Evolutionary conservation across 208 protist genomes (phyloP), one percentile per base, ranked within the genome.

Genomic region (Naegleria lovaniensis): DNA sequence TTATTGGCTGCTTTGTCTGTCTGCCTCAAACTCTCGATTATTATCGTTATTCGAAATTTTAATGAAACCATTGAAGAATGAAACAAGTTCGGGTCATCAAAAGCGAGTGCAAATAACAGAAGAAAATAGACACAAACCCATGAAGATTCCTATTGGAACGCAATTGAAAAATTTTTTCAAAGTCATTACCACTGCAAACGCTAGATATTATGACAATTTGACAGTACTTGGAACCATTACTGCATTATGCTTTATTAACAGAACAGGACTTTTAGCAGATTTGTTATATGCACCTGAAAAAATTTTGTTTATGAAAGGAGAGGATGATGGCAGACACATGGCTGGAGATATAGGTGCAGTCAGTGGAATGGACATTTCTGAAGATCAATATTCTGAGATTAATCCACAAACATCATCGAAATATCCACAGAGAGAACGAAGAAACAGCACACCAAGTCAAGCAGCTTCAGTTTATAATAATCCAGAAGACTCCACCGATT

Each of bases 261-360:
- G 36, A 29, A 67, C 39, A 40, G 85, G 85, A 39, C 7, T 89
- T 6, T 40, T 89, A 40, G 41, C 85, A n/a, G 85, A 89, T 67
- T 58, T 89, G n/a, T 25, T 58, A 13, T 67, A 89, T 29, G 48
- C 41, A 29, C 48, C 48, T 40, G 48, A 89, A 58, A 88, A 58
- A 29, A 25, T 88, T 36, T 58, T 88, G 33, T 58, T 88, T 15
- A 88, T 88, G n/a, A 88, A 51, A 19, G 40, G n/a, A 58, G n/a
- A 39, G 5, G 25, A 87, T 33, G 33, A 22, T 22, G 7, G 43
- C 43, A 67, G 55, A 67, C 55, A 67, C 55, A 67, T 29, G 19
- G 22, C 1, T 29, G 11, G 55, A 67, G 19, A 67, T 29, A 67
- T 29, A 2, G 22, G 22, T 29, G 11, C 22, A 29, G 22, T 29